These are phyloP conservation scores for Zasmidium cellare DNA, from an alignment of 2,329 filamentous ascomycete genomes.

Conservation along the genomic window DNA sequence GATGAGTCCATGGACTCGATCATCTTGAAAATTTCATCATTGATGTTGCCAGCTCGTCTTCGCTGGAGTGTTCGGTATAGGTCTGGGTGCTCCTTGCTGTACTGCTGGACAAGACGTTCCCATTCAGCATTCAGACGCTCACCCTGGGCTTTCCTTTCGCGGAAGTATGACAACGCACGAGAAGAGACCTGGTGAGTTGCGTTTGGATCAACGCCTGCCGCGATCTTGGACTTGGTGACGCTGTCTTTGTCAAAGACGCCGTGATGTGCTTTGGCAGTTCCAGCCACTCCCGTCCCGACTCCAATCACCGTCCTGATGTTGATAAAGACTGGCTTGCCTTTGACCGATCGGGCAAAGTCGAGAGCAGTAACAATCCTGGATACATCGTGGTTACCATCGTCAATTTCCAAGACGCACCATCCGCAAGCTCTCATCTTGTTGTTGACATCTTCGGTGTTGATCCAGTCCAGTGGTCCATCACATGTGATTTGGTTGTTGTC, in stretches of 20 bases:
- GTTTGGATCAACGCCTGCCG: background rate
- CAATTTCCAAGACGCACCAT: constrained; percentile 57
- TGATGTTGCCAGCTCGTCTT: background rate
- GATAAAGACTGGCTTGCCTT: constrained; percentile 57
- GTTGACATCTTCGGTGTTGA: constrained; percentile 59
- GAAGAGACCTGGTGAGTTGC: background rate
- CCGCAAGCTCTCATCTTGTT: constrained; percentile 58
- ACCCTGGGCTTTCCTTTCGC: background rate
- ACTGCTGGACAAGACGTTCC: background rate
- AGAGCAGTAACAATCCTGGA: constrained; percentile 50
- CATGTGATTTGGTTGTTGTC: constrained; percentile 64
- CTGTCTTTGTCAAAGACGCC: background rate
- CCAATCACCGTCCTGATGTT: constrained; percentile 37
- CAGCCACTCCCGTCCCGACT: background rate
- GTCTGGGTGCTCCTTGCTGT: background rate
- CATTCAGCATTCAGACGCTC: background rate
- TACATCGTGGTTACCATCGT: constrained; percentile 56
- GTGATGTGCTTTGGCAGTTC: constrained; percentile 1
- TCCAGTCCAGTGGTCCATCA: constrained; percentile 56
- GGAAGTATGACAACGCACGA: background rate
- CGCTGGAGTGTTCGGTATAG: background rate
- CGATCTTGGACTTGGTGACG: background rate
- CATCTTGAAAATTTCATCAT: background rate
- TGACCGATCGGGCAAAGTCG: constrained; percentile 43
- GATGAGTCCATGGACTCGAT: background rate